A percentile compares a stretch with the other conserved stretches of the same genome.
These are phyloP conservation scores for Eutrema salsugineum DNA, from an alignment of 441 rosid genomes.

Conservation along the genomic window DNA sequence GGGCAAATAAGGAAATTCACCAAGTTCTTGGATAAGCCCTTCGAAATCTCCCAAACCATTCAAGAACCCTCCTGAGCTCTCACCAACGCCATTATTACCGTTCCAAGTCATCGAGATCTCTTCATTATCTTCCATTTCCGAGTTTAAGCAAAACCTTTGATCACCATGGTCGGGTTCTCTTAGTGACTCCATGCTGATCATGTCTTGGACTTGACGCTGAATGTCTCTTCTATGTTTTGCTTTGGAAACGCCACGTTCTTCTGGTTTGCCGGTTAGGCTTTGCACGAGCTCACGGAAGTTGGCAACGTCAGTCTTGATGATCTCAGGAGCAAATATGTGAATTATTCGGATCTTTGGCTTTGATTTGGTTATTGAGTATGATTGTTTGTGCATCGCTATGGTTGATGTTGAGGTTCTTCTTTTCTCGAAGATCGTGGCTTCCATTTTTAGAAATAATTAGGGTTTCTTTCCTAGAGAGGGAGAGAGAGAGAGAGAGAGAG, in stretches of 20 bases:
- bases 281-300: slow-evolving; percentile 90
- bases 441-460: slow-evolving; percentile 21
- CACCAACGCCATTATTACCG: slow-evolving; percentile 10
- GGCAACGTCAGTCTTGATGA: slow-evolving; percentile 87
- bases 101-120: slow-evolving; percentile 33
- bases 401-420: slow-evolving; percentile 37
- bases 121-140: slow-evolving; percentile 4
- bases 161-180: slow-evolving; percentile 4
- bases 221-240: slow-evolving; percentile 20
- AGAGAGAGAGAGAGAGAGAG: slow-evolving; percentile 24
- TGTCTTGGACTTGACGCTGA: slow-evolving; percentile 4
- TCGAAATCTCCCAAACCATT: slow-evolving; percentile 60
- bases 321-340: slow-evolving; percentile 94
- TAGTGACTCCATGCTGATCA: not conserved
- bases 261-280: slow-evolving; percentile 76
- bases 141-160: slow-evolving; percentile 22
- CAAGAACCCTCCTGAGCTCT: slow-evolving; percentile 49
- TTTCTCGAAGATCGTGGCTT: slow-evolving; percentile 18
- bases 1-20: slow-evolving; percentile 52
- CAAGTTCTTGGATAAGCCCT: slow-evolving; percentile 68
- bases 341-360: slow-evolving; percentile 89
- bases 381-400: slow-evolving; percentile 45
- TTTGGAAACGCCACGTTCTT: slow-evolving; percentile 10
- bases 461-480: not conserved
- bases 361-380: slow-evolving; percentile 53